Evolutionary conservation across 306 rosid genomes (phyloP), one percentile per base, ranked within the genome.

Genomic region (Lupinus albus): DNA sequence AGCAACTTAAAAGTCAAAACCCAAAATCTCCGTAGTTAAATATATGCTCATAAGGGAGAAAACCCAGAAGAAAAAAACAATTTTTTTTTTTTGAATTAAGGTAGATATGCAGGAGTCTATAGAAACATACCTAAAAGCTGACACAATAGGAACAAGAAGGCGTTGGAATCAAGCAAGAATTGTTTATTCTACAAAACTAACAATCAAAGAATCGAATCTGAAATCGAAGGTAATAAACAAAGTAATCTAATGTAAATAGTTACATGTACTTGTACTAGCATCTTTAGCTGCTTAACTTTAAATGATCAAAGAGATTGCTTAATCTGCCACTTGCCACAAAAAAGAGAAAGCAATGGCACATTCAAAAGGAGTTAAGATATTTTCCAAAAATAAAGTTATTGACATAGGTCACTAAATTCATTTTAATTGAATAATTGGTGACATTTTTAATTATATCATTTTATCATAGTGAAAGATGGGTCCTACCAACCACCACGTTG

Each of bases 91-190:
- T 41, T 11, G 3, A 41, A 63, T 6, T n/a, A 1, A 42, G 30
- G 17, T 25, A 8, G 7, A 71, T 13, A 53, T 25, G 30, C 30
- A 25, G 30, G 30, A 60, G 39, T 41, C 28, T 3, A 54, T 30
- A 55, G 38, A 55, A 64, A 69, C 59, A 11, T 64, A 77, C 80
- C 82, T 68, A 15, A 0, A 46, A 76, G 52, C 15, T n/a, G 76
- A 68, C 14, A 47, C 46, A 72, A 73, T 20, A 41, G 14, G 72
- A 77, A 68, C 75, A 74, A 51, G 78, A 74, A 51, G 61, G 82
- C 65, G 77, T 68, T 58, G 75, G 60, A 74, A 46, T 70, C 56
- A 71, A 74, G 68, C 13, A 11, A 45, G 52, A 7, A 57, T 47
- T 18, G 41, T 47, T 58, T 52, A 64, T 59, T 8, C 48, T 1